Conservation (phyloP, 2,329 filamentous ascomycete genomes). For the Volutella citrinella region DNA sequence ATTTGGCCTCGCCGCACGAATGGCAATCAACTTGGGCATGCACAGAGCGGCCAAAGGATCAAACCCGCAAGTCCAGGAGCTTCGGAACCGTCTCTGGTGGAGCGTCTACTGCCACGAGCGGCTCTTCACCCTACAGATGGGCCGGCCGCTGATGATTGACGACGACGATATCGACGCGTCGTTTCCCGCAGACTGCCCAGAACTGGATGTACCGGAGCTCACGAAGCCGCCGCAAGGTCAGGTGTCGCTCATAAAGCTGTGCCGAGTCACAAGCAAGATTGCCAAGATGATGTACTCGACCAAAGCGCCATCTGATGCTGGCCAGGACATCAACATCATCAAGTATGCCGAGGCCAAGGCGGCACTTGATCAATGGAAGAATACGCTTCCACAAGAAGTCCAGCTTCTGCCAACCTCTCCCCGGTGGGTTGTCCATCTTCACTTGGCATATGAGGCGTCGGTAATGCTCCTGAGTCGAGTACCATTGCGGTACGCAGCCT, state of each 20-base stretch:
- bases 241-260: slow-evolving; percentile 2
- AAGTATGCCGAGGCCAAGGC: background rate
- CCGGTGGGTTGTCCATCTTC: background rate
- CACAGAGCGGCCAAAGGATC: background rate
- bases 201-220: background rate
- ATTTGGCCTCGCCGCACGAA: background rate
- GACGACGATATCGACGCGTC: slow-evolving; percentile 5
- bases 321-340: background rate
- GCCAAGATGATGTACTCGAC: slow-evolving; percentile 3
- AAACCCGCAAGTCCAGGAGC: slow-evolving; percentile 2
- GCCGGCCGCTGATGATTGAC: slow-evolving; percentile 2
- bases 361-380: background rate
- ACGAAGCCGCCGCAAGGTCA: background rate
- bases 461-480: slow-evolving; percentile 4
- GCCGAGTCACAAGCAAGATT: slow-evolving; percentile 1
- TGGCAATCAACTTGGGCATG: slow-evolving; percentile 5
- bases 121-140: slow-evolving; percentile 2
- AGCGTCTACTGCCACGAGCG: slow-evolving; percentile 2
- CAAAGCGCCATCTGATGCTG: background rate
- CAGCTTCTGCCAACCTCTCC: slow-evolving; percentile 1
- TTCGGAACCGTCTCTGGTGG: slow-evolving; percentile 5
- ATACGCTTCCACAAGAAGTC: background rate
- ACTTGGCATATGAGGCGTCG: slow-evolving; percentile 1
- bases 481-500: background rate
- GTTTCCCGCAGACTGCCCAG: background rate